These are phyloP conservation scores for Xanthoconium purpureum DNA, from an alignment of 768 basidiomycete genomes.

Conservation along the genomic window DNA sequence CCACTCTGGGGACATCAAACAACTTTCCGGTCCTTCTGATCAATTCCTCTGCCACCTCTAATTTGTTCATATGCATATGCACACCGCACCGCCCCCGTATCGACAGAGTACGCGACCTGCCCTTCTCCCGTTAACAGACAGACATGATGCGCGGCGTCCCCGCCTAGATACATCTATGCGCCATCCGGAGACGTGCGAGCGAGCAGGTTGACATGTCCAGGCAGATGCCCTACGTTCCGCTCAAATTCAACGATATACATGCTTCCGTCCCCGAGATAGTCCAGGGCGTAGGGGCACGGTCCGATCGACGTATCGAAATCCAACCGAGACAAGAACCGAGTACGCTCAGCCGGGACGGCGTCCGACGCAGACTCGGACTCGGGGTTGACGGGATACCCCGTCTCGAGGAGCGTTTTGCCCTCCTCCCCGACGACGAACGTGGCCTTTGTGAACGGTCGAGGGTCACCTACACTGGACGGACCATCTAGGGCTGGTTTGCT, in stretches of 20 bases:
- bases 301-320: not conserved
- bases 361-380: not conserved
- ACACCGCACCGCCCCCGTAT: not conserved
- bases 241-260: not conserved
- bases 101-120: not conserved
- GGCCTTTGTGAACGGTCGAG: slow-evolving; percentile 40
- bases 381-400: not conserved
- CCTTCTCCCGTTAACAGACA: not conserved
- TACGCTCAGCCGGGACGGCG: not conserved
- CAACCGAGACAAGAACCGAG: not conserved
- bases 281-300: too few relatives aligned
- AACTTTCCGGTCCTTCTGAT: not conserved
- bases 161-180: not conserved
- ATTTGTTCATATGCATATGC: not conserved
- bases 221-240: not conserved
- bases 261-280: not conserved
- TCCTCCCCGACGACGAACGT: slow-evolving; percentile 46
- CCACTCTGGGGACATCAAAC: not conserved
- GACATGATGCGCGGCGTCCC: not conserved
- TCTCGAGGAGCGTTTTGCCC: not conserved
- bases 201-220: not conserved
- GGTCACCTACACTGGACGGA: slow-evolving; percentile 37
- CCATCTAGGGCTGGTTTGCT: too few relatives aligned
- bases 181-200: not conserved
- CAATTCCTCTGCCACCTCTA: not conserved